Evolutionary conservation across 2,329 filamentous ascomycete species (phyloP).

Genomic region (Aaosphaeria pasadenensis): DNA sequence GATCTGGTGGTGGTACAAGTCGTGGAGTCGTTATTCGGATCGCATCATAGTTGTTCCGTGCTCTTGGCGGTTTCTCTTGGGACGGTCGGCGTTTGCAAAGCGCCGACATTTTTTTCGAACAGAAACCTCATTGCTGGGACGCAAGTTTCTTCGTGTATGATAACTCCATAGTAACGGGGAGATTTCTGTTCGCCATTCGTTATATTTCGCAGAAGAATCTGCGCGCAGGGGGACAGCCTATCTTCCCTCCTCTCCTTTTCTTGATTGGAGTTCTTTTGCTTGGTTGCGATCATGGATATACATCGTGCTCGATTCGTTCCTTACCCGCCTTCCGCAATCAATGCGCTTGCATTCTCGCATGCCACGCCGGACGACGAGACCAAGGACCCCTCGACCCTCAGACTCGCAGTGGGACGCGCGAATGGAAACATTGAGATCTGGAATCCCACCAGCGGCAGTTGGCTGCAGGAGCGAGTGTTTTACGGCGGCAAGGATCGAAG

Average conservation of each 20-base stretch:
- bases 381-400: constrained; percentile 57
- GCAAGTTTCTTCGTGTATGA: neutral
- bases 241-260: too few species aligned
- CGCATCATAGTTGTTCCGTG: neutral
- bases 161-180: neutral
- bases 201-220: neutral
- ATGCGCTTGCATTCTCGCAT: constrained; percentile 91
- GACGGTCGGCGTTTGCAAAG: neutral
- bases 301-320: constrained; percentile 96
- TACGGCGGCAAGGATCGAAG: constrained; percentile 80
- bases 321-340: constrained; percentile 88
- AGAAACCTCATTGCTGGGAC: neutral
- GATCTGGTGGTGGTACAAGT: too few species aligned
- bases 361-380: constrained; percentile 37
- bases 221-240: neutral
- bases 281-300: constrained; percentile 70
- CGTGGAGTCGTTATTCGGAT: too few species aligned
- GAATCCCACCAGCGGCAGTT: constrained; percentile 79
- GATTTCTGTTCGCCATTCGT: neutral
- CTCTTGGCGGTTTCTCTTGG: too few species aligned
- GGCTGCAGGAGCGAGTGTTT: constrained; percentile 88
- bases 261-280: neutral
- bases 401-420: constrained; percentile 84
- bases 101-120: neutral
- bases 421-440: constrained; percentile 98